These are phyloP conservation scores for Vanrija sp. DNA, from an alignment of 1,284 basidiomycete genomes.

Conservation along the genomic window DNA sequence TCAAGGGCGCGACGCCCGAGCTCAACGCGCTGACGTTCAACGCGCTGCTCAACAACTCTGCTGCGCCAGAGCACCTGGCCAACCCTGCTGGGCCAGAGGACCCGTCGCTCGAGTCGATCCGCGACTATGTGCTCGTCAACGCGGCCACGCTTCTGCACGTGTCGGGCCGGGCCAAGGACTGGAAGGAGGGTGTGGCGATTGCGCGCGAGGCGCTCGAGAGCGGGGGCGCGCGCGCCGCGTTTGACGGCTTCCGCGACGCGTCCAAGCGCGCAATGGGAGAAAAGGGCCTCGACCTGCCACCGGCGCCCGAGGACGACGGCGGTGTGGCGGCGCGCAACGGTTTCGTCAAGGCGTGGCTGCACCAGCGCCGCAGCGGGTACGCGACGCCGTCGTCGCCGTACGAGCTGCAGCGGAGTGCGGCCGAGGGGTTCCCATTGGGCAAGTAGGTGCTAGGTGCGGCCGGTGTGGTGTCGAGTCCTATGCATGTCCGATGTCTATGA, in stretches of 20 bases:
- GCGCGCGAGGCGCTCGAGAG: slow-evolving; percentile 69
- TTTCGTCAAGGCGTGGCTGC: slow-evolving; percentile 46
- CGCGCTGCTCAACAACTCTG: slow-evolving; percentile 51
- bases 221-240: slow-evolving; percentile 70
- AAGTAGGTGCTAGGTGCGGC: no score
- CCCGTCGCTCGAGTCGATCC: slow-evolving; percentile 57
- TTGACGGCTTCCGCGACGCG: slow-evolving; percentile 56
- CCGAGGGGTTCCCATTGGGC: no score
- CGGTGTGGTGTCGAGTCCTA: no score
- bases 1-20: slow-evolving; percentile 66
- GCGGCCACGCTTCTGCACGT: slow-evolving; percentile 76
- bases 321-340: slow-evolving; percentile 49
- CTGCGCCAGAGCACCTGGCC: slow-evolving; percentile 41
- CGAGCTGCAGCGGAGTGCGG: neutral
- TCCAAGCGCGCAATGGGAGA: slow-evolving; percentile 47
- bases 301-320: slow-evolving; percentile 44
- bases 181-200: slow-evolving; percentile 65
- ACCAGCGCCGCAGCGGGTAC: slow-evolving; percentile 13
- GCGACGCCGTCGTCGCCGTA: slow-evolving; percentile 1
- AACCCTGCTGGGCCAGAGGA: slow-evolving; percentile 50
- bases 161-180: slow-evolving; percentile 65
- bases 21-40: slow-evolving; percentile 59
- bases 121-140: slow-evolving; percentile 82
- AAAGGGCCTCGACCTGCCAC: slow-evolving; percentile 26
- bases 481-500: no score